These are phyloP conservation scores for Hyparrhenia diplandra DNA, from an alignment of 176 grass and related monocot genomes.

Conservation along the genomic window DNA sequence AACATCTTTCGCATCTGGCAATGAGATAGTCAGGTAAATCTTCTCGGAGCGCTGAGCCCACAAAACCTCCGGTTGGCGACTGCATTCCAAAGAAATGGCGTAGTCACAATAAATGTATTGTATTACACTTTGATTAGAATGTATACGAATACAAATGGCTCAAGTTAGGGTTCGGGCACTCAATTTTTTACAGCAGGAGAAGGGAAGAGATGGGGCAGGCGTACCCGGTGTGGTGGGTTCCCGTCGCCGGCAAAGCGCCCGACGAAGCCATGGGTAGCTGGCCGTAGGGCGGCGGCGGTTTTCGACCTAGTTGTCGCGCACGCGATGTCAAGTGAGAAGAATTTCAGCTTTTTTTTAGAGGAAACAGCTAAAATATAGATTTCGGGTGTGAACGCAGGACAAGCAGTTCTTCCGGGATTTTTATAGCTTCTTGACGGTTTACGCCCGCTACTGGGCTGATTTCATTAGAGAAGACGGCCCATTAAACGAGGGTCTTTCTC, in stretches of 20 bases:
- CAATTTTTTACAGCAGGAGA: not conserved
- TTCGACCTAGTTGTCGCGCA: not conserved
- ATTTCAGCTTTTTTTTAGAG: not conserved
- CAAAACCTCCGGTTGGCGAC: slow-evolving; percentile 88
- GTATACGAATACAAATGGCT: not conserved
- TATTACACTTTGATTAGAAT: not conserved
- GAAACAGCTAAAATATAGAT: not conserved
- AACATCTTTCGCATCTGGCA: slow-evolving; percentile 88
- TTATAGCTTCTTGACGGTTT: no score
- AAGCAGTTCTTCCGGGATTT: not conserved
- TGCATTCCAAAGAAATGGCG: slow-evolving; percentile 34
- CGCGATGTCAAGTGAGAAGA: not conserved
- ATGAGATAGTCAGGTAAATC: slow-evolving; percentile 82
- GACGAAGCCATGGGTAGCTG: not conserved
- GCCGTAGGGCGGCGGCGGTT: not conserved
- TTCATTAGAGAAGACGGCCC: not conserved
- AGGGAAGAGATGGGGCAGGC: not conserved
- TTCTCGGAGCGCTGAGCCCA: slow-evolving; percentile 89
- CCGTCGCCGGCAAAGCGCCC: not conserved
- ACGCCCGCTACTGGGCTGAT: not conserved
- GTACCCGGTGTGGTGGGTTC: not conserved
- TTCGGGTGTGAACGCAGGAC: not conserved
- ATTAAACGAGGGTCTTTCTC: no score
- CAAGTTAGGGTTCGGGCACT: not conserved
- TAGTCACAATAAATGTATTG: no score